phyloP scores from a whole-genome alignment of 257 asterid genomes.

The Prunella vulgaris region DNA sequence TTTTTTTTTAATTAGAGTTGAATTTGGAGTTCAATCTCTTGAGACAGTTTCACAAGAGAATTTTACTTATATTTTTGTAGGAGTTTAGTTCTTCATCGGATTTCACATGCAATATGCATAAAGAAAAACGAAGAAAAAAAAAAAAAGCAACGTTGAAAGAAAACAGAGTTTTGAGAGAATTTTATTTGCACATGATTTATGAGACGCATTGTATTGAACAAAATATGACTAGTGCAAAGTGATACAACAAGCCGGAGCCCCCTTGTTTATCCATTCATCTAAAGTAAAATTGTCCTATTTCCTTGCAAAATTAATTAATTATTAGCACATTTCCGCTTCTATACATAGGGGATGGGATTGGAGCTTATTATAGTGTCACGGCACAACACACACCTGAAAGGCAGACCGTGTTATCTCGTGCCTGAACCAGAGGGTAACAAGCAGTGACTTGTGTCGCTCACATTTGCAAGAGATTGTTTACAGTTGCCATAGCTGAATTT shows the following conservation, averaged over 20 bases:
- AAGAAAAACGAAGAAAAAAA: too few relatives aligned
- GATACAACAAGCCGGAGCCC: constrained; percentile 9
- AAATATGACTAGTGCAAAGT: neutral
- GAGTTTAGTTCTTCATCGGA: too few relatives aligned
- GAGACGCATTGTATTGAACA: neutral
- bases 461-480: constrained; percentile 41
- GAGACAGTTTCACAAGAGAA: too few relatives aligned
- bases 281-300: constrained; percentile 7
- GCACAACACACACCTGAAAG: constrained; percentile 1
- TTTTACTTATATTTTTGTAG: too few relatives aligned
- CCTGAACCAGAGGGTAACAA: neutral
- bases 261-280: constrained; percentile 18
- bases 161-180: too few relatives aligned
- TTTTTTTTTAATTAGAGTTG: too few relatives aligned
- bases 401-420: neutral
- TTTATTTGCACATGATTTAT: neutral
- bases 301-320: constrained; percentile 22
- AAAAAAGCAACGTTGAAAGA: neutral
- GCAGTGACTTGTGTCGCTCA: constrained; percentile 39
- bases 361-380: constrained; percentile 9
- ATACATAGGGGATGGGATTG: constrained; percentile 16
- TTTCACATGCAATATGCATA: too few relatives aligned
- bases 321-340: constrained; percentile 23
- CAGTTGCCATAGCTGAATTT: constrained; percentile 47
- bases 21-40: too few relatives aligned